Conservation (phyloP, 768 basidiomycete genomes). For the Auriscalpium orientale region DNA sequence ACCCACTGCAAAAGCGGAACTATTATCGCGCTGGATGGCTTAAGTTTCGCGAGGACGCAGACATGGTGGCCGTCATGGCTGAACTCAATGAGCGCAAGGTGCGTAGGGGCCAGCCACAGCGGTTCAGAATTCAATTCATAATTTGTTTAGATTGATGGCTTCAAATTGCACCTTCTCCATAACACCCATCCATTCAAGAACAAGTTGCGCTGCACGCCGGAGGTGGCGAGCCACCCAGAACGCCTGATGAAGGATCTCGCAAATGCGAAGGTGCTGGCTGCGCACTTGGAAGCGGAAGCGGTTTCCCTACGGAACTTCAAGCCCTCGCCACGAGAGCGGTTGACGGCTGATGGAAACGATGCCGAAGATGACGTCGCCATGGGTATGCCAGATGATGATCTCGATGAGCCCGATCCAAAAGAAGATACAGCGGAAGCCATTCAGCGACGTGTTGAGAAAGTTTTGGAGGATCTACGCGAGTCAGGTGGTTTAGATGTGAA, state of each 20-base stretch:
- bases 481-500: constrained; percentile 51
- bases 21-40: constrained; percentile 96
- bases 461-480: constrained; percentile 62
- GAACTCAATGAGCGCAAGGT: constrained; percentile 86
- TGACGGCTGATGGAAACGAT: constrained; percentile 12
- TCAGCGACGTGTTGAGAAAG: constrained; percentile 72
- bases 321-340: constrained; percentile 13
- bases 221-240: constrained; percentile 72
- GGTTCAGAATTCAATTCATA: not conserved
- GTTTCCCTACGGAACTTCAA: constrained; percentile 41
- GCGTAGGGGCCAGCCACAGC: not conserved
- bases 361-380: constrained; percentile 14
- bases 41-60: constrained; percentile 75
- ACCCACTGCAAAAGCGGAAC: constrained; percentile 87
- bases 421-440: constrained; percentile 73
- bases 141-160: constrained; percentile 73
- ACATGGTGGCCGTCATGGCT: constrained; percentile 65
- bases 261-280: constrained; percentile 65
- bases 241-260: constrained; percentile 76
- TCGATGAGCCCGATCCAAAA: constrained; percentile 46
- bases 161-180: constrained; percentile 87
- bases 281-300: constrained; percentile 68
- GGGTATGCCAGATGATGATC: constrained; percentile 22
- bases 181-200: constrained; percentile 72
- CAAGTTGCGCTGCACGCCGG: constrained; percentile 73